Base-by-base conservation (phyloP, 2,329 filamentous ascomycete genomes). In the Teratosphaeria pseudoeucalypti region DNA sequence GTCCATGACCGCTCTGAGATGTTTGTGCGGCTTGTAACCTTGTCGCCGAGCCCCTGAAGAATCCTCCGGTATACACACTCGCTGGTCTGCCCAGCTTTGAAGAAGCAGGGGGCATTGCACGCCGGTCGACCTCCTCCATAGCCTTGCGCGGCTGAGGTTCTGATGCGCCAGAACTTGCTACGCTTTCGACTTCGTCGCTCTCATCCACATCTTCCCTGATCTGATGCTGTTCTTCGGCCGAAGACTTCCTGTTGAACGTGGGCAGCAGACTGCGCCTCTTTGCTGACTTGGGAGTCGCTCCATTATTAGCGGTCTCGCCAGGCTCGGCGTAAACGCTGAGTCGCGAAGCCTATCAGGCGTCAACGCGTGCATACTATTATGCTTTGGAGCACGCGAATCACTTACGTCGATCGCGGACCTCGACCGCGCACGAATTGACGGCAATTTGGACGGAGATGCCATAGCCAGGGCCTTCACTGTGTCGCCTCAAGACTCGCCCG, bases 241-340 rank as follows among this genome's bases (percentile, higher is more conserved):
- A 66, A 26, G 55, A 43, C 52, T 65, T 67, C 52, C 66, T 62
- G 29, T 64, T 62, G 57, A 68, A 69, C 52, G 66, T 65, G 52
- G 70, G 70, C 23, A 72, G 63, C 54, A 71, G 60, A 58, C 69
- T 72, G 34, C 68, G 60, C 43, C 70, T 62, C 59, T 71, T 70
- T n/a, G 62, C 60, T 58, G 65, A 62, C 53, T 65, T 68, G 1
- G 66, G 29, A 59, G 57, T 57, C 23, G 56, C 26, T 37, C 11
- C 32, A 58, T 57, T 39, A 58, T 57, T 39, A 23, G 4, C n/a
- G 43, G n/a, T 19, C 54, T 37, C 14, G 39, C 53, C 27, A 58
- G 32, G 53, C 56, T 56, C 32, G 58, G 56, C 43, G 19, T 49
- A 19, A n/a, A n/a, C 26, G 43, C 59, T 59, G 27, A 53, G 47